phyloP scores from a whole-genome alignment of 495 filamentous ascomycete species.

The Talaromyces thailandensis region DNA sequence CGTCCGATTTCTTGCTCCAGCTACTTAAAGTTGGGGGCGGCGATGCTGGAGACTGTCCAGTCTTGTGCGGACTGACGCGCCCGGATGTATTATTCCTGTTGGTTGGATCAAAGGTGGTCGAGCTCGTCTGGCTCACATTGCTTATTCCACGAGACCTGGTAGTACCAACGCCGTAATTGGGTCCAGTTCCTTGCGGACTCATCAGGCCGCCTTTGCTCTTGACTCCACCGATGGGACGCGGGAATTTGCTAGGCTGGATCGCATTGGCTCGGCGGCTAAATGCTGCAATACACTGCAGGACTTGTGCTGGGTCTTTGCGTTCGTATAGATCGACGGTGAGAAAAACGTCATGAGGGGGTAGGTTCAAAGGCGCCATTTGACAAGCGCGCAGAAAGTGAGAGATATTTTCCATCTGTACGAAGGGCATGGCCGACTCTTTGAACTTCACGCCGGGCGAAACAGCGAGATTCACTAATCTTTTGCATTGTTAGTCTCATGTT shows the following conservation, averaged over 20 bases:
- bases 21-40: slow-evolving; percentile 57
- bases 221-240: slow-evolving; percentile 59
- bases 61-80: slow-evolving; percentile 54
- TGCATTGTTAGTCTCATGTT: slow-evolving; percentile 12
- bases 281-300: slow-evolving; percentile 83
- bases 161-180: slow-evolving; percentile 29
- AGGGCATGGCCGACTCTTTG: slow-evolving; percentile 86
- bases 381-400: slow-evolving; percentile 89
- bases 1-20: slow-evolving; percentile 83
- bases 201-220: slow-evolving; percentile 48
- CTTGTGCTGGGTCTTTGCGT: slow-evolving; percentile 91
- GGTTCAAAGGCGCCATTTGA: slow-evolving; percentile 70
- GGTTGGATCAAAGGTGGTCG: slow-evolving; percentile 38
- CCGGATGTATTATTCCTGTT: slow-evolving; percentile 30
- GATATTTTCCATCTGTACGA: slow-evolving; percentile 99
- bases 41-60: slow-evolving; percentile 23
- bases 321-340: slow-evolving; percentile 97
- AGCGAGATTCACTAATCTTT: slow-evolving; percentile 75
- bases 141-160: slow-evolving; percentile 51
- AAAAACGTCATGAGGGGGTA: slow-evolving; percentile 92
- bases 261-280: slow-evolving; percentile 82
- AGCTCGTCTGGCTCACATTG: slow-evolving; percentile 56
- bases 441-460: slow-evolving; percentile 67
- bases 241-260: slow-evolving; percentile 66
- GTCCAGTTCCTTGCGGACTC: slow-evolving; percentile 66